These are phyloP conservation scores for Candida khao-thaluensis DNA, from an alignment of 805 yeast species.

Conservation along the genomic window DNA sequence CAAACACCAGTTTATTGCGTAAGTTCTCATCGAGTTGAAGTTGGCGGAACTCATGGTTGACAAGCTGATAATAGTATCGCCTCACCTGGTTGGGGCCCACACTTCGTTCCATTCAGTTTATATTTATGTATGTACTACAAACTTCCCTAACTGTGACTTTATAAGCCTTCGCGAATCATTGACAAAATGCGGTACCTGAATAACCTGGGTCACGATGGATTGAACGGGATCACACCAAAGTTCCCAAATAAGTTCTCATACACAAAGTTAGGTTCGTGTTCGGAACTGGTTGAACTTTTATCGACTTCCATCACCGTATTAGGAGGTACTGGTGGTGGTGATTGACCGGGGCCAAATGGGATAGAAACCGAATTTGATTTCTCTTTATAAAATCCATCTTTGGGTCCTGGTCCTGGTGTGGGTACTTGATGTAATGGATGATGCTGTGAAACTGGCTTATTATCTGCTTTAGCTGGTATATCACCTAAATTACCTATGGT, in stretches of 20 bases:
- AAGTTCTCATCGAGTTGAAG: conserved; percentile 35
- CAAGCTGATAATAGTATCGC: conserved; percentile 24
- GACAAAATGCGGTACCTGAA: background rate
- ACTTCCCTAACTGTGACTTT: background rate
- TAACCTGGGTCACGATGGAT: conserved; percentile 23
- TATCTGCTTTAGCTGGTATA: conserved; percentile 11
- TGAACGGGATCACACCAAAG: conserved; percentile 43
- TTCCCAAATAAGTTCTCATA: conserved; percentile 35
- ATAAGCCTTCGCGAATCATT: conserved; percentile 7
- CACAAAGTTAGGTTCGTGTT: conserved; percentile 14
- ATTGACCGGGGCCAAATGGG: background rate
- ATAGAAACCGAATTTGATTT: conserved; percentile 1
- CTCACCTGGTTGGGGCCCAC: conserved; percentile 15
- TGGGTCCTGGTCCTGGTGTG: conserved; percentile 8
- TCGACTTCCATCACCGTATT: conserved; percentile 4
- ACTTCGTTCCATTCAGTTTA: conserved; percentile 6
- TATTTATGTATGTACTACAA: background rate
- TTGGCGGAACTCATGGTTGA: conserved; percentile 35
- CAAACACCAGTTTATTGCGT: conserved; percentile 36
- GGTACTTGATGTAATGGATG: conserved; percentile 46
- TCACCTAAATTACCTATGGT: conserved; percentile 56
- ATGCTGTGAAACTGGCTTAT: conserved; percentile 51
- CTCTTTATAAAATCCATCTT: conserved; percentile 6
- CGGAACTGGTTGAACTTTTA: conserved; percentile 7
- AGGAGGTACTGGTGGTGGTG: conserved; percentile 3